Evolutionary conservation across 2,329 filamentous ascomycete genomes (phyloP).

Genomic region (Pseudocercospora crystallina): DNA sequence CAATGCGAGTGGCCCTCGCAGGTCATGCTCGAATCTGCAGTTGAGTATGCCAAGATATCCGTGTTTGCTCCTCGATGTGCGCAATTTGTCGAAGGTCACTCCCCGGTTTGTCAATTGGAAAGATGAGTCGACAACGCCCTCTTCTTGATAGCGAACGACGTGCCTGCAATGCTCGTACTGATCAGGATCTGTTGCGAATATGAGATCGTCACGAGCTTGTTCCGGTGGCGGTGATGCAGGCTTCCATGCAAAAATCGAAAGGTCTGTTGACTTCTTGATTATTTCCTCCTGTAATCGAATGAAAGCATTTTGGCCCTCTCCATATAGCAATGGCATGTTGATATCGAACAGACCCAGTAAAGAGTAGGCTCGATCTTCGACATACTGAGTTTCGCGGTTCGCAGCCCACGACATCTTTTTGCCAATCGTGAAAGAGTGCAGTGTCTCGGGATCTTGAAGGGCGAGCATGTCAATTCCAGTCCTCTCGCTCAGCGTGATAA

Average conservation of each 20-base stretch:
- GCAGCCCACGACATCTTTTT: constrained; percentile 12
- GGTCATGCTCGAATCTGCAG: neutral
- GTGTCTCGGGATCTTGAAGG: neutral
- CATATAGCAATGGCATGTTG: constrained; percentile 19
- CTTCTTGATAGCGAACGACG: neutral
- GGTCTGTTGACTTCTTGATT: constrained; percentile 14
- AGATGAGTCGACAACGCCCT: neutral
- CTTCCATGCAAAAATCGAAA: constrained; percentile 16
- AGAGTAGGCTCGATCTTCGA: constrained; percentile 18
- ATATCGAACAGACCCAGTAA: constrained; percentile 19
- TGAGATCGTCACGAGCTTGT: neutral
- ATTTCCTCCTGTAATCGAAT: constrained; percentile 22
- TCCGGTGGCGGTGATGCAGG: too few relatives aligned
- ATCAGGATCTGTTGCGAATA: neutral
- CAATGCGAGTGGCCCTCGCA: neutral
- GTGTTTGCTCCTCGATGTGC: too few relatives aligned
- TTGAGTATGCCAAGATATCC: neutral
- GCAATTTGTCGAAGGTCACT: neutral
- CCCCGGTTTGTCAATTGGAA: neutral
- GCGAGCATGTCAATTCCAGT: constrained; percentile 30
- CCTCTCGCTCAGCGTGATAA: constrained; percentile 18
- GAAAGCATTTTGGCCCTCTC: constrained; percentile 19
- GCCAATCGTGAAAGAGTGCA: neutral
- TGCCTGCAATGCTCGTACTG: neutral
- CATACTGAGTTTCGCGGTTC: constrained; percentile 1